Evolutionary conservation across 2,329 filamentous ascomycete species (phyloP).

Genomic region (Penicillium thymicola): DNA sequence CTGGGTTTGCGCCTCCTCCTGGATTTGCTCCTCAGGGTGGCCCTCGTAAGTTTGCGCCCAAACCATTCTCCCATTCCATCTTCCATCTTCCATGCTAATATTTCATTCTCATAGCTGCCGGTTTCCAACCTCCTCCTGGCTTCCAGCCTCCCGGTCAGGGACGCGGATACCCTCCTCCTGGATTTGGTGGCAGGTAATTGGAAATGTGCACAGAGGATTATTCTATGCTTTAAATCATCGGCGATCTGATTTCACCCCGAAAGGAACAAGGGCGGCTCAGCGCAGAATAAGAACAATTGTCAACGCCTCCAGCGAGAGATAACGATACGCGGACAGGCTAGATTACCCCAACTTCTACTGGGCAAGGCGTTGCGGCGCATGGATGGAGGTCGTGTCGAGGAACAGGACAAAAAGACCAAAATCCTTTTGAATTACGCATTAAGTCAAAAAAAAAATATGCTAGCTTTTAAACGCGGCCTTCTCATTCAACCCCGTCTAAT

Average conservation of each 20-base stretch:
- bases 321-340: conserved; percentile 24
- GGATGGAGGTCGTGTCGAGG: conserved; percentile 34
- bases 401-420: conserved; percentile 26
- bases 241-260: conserved; percentile 20
- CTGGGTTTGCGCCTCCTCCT: conserved; percentile 48
- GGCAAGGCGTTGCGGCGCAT: conserved; percentile 44
- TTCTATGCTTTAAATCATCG: conserved; percentile 24
- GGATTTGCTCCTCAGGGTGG: conserved; percentile 46
- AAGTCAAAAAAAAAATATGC: conserved; percentile 19
- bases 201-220: conserved; percentile 18
- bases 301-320: conserved; percentile 16
- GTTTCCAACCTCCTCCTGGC: conserved; percentile 62
- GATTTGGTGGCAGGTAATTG: conserved; percentile 46
- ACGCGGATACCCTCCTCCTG: conserved; percentile 52
- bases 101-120: conserved; percentile 43
- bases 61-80: conserved; percentile 10
- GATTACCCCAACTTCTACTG: conserved; percentile 31
- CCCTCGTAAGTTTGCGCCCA: conserved; percentile 42
- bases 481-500: background rate
- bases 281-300: conserved; percentile 9
- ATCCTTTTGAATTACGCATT: conserved; percentile 19
- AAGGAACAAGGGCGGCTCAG: conserved; percentile 12
- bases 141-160: conserved; percentile 67
- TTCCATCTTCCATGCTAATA: conserved; percentile 33
- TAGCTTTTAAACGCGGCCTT: conserved; percentile 11